Percentiles rank a stretch among this genome's conserved stretches.
phyloP scores from a whole-genome alignment of 2,329 filamentous ascomycete species.

The Aureobasidium subglaciale region DNA sequence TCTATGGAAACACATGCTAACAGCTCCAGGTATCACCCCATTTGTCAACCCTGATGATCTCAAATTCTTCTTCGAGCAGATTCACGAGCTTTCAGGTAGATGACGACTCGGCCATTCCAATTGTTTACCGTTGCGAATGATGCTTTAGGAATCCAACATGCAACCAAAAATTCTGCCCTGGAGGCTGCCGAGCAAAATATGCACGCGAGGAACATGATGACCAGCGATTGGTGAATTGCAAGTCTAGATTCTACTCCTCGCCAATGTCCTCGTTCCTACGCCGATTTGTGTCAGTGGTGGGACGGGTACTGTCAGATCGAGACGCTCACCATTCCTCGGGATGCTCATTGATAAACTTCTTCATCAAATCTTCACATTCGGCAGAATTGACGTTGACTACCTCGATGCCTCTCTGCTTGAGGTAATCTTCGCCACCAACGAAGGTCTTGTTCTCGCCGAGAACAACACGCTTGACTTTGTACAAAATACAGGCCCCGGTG shows the following conservation, averaged over 20 bases:
- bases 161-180: conserved; percentile 20
- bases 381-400: conserved; percentile 62
- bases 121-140: conserved; percentile 24
- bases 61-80: conserved; percentile 88
- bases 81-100: conserved; percentile 52
- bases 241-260: conserved; percentile 21
- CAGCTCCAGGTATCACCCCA: conserved; percentile 70
- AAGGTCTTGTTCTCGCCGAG: conserved; percentile 73
- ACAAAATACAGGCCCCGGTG: conserved; percentile 69
- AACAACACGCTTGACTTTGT: conserved; percentile 66
- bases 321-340: conserved; percentile 58
- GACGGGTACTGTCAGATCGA: neutral
- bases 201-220: conserved; percentile 30
- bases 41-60: conserved; percentile 90
- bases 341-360: conserved; percentile 63
- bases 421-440: conserved; percentile 63
- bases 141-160: conserved; percentile 25
- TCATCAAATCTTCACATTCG: conserved; percentile 63
- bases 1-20: conserved; percentile 17
- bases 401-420: conserved; percentile 61
- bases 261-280: conserved; percentile 35
- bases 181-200: conserved; percentile 27
- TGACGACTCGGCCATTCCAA: conserved; percentile 23
- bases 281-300: conserved; percentile 10
- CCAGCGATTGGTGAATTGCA: conserved; percentile 27